Evolutionary conservation across 345 rosid species (phyloP), one percentile per base, ranked within the genome.

Genomic region (Rhizophora apiculata): DNA sequence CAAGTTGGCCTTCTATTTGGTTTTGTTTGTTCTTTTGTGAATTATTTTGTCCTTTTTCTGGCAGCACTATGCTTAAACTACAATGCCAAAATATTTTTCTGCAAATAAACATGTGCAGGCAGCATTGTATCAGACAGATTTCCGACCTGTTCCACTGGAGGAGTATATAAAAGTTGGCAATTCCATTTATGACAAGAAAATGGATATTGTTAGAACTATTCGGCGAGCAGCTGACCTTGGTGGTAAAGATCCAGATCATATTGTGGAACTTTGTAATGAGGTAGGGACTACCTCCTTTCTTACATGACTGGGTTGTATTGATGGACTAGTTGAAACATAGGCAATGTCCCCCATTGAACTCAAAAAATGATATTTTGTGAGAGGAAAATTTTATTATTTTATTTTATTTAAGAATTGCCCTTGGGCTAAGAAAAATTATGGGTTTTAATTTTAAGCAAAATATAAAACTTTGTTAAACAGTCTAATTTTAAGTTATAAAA

Each of bases 181-280:
- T 80, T 83, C 90, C 82, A 89, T 94, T 76, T 94, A 89, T 73
- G 81, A 85, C 84, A 87, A 88, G 83, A 82, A 85, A 78, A 76
- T 94, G 89, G 89, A 94, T 37, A 78, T 88, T 68, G 75, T 89
- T 72, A 85, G 98, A 81, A 91, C 90, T 78, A 75, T 91, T 79
- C 75, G 85, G 54, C 85, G 78, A 76, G 84, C 85, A 67, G 89
- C 88, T 66, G 88, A 86, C 46, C 83, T 84, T 72, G 85, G 95
- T 77, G 96, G 96, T 78, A 94, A 89, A 88, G 97, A 94, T 81
- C 98, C 98, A 18, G 97, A 94, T 79, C 96, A 94, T 79, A 81
- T 94, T 52, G 89, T 94, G 55, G 97, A 89, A 73, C 82, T 94
- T 53, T 91, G 98, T 79, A 85, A 89, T 74, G 97, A 94, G 98